Conservation (phyloP, 176 grass and related monocot genomes). For the Triticum urartu region DNA sequence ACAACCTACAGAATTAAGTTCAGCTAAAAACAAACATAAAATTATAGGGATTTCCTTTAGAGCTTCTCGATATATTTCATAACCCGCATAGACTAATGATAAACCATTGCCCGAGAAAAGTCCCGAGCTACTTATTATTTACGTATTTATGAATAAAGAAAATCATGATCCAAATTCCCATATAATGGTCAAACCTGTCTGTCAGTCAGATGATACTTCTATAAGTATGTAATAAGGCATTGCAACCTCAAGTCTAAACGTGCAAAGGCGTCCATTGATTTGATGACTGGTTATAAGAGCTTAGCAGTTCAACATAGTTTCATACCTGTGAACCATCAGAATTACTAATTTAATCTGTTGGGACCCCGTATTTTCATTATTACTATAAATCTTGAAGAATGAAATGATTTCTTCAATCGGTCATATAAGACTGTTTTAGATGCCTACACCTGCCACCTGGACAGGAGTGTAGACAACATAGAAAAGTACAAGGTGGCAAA, state of each 20-base stretch:
- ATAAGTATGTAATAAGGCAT: neutral
- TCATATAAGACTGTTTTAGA: neutral
- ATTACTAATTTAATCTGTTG: neutral
- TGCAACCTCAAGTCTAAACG: neutral
- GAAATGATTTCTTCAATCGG: conserved; percentile 18
- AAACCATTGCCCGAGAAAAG: neutral
- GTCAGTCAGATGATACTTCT: neutral
- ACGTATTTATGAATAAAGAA: neutral
- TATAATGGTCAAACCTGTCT: conserved; percentile 14
- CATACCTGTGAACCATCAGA: neutral
- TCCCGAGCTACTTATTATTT: conserved; percentile 10
- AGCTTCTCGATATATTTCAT: conserved; percentile 21
- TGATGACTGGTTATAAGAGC: neutral
- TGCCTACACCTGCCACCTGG: too few species aligned
- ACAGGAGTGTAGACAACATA: too few species aligned
- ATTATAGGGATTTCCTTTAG: neutral
- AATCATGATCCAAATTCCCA: neutral
- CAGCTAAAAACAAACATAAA: neutral
- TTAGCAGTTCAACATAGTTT: neutral
- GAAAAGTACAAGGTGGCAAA: too few species aligned
- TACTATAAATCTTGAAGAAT: neutral
- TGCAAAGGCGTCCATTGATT: neutral
- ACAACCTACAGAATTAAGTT: neutral
- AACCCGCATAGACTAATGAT: neutral
- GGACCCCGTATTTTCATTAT: neutral